Evolutionary conservation across 495 filamentous ascomycete species (phyloP), one percentile per base, ranked within the genome.

Genomic region (Penicillium soppii): DNA sequence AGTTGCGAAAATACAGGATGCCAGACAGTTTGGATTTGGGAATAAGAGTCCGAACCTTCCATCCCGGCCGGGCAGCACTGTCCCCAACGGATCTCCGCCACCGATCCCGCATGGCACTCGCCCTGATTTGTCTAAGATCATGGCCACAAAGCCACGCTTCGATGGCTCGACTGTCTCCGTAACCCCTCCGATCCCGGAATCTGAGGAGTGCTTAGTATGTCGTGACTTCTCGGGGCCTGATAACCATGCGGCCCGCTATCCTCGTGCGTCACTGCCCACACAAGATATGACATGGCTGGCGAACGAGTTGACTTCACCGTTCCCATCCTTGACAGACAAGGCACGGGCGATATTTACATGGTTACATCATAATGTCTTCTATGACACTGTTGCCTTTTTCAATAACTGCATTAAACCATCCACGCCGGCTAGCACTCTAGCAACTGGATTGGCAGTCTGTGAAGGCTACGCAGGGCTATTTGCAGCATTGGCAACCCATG

Each of bases 301-400:
- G 0, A 71, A 79, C 32, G 82, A 86, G 44, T 80, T 97, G 20
- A 92, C 89, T 41, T 66, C 76, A 7, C 90, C 90, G 2, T 97
- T 97, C 64, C 68, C 82, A 5, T 94, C 88, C 2, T 56, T 67
- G 0, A 96, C 92, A 2, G 94, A 97, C 65, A 96, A 95, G 69
- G 92, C 94, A 9, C 82, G 94, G 13, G 87, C 79, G 7, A 87
- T 98, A 50, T 98, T 98, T 67, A 89, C 90, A 7, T 98, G 92
- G 94, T 79, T 90, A 39, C 94, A 97, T 67, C 86, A 98, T 68
- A 97, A 97, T 60, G 83, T 98, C 52, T 73, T 74, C 38, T 98
- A 98, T 69, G 88, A 98, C 66, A 76, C 80, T 5, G 70, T 82
- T 29, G 76, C 82, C 35, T 94, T 96, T 74, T 91, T 92, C 65